Percentiles rank a stretch among this genome's conserved stretches.
phyloP scores from a whole-genome alignment of 306 rosid genomes.

The Prunus dulcis region DNA sequence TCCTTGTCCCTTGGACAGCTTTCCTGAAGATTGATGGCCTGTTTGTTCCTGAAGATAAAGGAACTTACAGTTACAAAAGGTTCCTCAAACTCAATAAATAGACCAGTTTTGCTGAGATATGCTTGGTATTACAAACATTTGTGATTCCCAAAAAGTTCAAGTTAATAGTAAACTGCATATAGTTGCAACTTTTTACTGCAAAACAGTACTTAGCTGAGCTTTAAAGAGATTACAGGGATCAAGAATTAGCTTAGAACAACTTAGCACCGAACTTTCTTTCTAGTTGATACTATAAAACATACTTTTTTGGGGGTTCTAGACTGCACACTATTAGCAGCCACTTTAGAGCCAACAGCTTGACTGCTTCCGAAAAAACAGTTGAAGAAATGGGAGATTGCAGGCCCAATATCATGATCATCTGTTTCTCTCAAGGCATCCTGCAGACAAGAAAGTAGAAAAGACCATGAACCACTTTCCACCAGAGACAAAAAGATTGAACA shows the following conservation, averaged over 20 bases:
- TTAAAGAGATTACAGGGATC: neutral
- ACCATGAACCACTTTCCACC: constrained; percentile 1
- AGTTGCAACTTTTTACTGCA: neutral
- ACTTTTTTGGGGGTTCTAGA: constrained; percentile 64
- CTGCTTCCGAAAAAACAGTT: constrained; percentile 87
- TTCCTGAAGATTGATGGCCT: constrained; percentile 62
- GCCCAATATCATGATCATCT: constrained; percentile 88
- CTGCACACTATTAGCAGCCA: constrained; percentile 34
- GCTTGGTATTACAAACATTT: neutral
- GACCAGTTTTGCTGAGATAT: neutral
- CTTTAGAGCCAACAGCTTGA: constrained; percentile 59
- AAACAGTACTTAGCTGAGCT: neutral
- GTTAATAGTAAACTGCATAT: neutral
- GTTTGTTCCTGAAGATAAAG: constrained; percentile 60
- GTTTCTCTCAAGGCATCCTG: constrained; percentile 90
- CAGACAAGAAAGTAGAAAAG: constrained; percentile 9
- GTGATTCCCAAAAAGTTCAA: neutral
- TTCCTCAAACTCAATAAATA: neutral
- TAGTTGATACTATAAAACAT: constrained; percentile 10
- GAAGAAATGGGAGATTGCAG: constrained; percentile 75
- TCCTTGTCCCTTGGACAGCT: constrained; percentile 65
- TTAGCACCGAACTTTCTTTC: too few species aligned
- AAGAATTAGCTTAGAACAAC: constrained; percentile 8
- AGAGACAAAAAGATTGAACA: neutral
- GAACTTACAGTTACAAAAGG: constrained; percentile 4